Evolutionary conservation across 1,284 basidiomycete genomes (phyloP), one percentile per base, ranked within the genome.

Genomic region (Rhodotorula sp.): DNA sequence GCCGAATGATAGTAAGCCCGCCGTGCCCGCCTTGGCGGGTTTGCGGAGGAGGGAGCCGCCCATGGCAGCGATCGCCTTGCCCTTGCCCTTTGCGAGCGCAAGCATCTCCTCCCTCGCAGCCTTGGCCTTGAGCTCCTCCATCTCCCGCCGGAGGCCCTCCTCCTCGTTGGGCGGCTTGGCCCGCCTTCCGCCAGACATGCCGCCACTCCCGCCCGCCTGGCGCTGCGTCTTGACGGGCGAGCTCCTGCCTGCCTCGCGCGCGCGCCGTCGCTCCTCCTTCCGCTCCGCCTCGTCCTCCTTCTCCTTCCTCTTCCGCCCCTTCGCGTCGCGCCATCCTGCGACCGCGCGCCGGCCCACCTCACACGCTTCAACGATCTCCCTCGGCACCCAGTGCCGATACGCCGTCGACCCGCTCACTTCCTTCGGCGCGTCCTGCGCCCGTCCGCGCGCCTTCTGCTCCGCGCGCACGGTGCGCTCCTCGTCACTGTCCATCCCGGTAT

Each of bases 301-400:
- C 32, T 44, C 65, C 3, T 37, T 48, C 44, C 32, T 21, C 46
- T 44, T 51, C 36, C 55, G 53, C 27, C 54, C 53, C 25, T 37
- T 36, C 22, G 32, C 62, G n/a, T 64, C 51, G 56, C 54, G 27
- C 46, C 59, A 62, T 51, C 22, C 54, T 44, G 34, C n/a, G 34
- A 22, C 58, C 22, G 29, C 37, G 13, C 29, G 25, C 17, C 27
- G 9, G 27, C 44, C 36, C 37, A 61, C 58, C 27, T 46, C 36
- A 27, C 50, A 59, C 54, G 61, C 65, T 4, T n/a, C 53, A 13
- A 69, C 29, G 36, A 72, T 63, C 25, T 29, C 64, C 22, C 19
- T 22, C 0, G 73, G 66, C 1, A 75, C 61, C 67, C 68, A 72
- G 36, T 69, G 67, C n/a, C 67, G 62, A 32, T 50, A 68, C 22